Evolutionary conservation across 306 rosid genomes (phyloP), one percentile per base, ranked within the genome.

Genomic region (Quercus variabilis): DNA sequence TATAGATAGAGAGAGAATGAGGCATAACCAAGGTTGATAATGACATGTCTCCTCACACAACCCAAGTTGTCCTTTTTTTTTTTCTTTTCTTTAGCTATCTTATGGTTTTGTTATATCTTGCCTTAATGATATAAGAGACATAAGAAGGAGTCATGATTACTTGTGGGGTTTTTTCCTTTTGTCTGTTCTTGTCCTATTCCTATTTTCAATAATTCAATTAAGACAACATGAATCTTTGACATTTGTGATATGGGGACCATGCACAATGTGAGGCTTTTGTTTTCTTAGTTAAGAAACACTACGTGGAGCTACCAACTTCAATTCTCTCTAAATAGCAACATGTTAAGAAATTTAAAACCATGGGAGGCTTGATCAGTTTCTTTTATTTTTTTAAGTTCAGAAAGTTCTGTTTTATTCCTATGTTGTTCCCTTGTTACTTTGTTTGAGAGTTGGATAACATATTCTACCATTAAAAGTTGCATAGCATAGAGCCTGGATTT

Each of bases 11-110:
- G 59, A 76, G 63, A 46, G 65, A 43, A 41, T 19, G 43, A 64
- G 76, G 81, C 55, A 64, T 74, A 41, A 56, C 82, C 46, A 76
- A 78, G 78, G 74, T 76, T 81, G 88, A 87, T 76, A 76, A 80
- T 75, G 84, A 91, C 86, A 80, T 86, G 87, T 79, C 91, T 80
- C 85, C 84, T 79, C 71, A 73, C 38, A 78, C 84, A 60, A 56
- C 82, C 82, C 69, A 89, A 81, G 79, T 78, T 83, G 87, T 73
- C 81, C 59, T 69, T 76, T 26, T 31, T 70, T 83, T 73, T 63
- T 31, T 55, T 15, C n/a, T 4, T 6, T 63, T 30, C 19, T 15
- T 64, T 2, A 14, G 1, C 46, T 17, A 1, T 26, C 12, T 67
- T 67, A 33, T 5, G 10, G 52, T 35, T 68, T 68, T 35, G 52